These are phyloP conservation scores for Aspergillus fischeri DNA, from an alignment of 2,329 filamentous ascomycete species.

Conservation along the genomic window DNA sequence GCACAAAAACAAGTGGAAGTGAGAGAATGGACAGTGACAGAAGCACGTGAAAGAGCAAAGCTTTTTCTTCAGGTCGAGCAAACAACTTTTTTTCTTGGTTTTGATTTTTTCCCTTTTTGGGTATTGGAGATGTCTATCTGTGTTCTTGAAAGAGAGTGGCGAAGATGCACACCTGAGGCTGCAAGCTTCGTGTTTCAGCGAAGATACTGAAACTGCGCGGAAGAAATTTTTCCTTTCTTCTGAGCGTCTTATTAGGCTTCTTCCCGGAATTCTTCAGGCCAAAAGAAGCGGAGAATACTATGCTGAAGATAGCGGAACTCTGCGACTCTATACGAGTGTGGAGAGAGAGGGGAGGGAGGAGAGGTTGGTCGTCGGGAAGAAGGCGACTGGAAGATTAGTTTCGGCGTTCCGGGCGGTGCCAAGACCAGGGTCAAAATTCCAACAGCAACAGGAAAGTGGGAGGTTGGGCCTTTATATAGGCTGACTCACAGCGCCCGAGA, in stretches of 20 bases:
- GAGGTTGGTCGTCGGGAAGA: slow-evolving; percentile 24
- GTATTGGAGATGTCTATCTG: slow-evolving; percentile 25
- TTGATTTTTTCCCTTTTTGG: slow-evolving; percentile 17
- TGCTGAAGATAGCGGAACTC: slow-evolving; percentile 11
- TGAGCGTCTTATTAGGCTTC: slow-evolving; percentile 12
- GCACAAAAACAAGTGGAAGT: slow-evolving; percentile 8
- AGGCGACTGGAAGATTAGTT: slow-evolving; percentile 15
- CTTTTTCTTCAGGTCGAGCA: slow-evolving; percentile 2
- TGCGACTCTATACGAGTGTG: slow-evolving; percentile 17
- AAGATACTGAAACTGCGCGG: slow-evolving; percentile 14
- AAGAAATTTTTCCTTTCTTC: slow-evolving; percentile 8
- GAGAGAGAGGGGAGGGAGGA: slow-evolving; percentile 20
- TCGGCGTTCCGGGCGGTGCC: slow-evolving; percentile 36
- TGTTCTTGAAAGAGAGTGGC: slow-evolving; percentile 14
- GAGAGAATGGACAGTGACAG: slow-evolving; percentile 16
- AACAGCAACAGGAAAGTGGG: slow-evolving; percentile 28
- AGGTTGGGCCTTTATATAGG: slow-evolving; percentile 40
- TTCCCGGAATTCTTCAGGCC: slow-evolving; percentile 15
- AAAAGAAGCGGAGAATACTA: slow-evolving; percentile 13
- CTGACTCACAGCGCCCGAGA: slow-evolving; percentile 28
- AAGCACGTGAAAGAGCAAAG: background rate
- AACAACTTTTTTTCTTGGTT: slow-evolving; percentile 14
- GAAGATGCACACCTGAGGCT: slow-evolving; percentile 22
- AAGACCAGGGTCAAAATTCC: slow-evolving; percentile 37
- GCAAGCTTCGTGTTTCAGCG: slow-evolving; percentile 23